phyloP scores from a whole-genome alignment of 805 yeast species.

The Lachancea cidri region DNA sequence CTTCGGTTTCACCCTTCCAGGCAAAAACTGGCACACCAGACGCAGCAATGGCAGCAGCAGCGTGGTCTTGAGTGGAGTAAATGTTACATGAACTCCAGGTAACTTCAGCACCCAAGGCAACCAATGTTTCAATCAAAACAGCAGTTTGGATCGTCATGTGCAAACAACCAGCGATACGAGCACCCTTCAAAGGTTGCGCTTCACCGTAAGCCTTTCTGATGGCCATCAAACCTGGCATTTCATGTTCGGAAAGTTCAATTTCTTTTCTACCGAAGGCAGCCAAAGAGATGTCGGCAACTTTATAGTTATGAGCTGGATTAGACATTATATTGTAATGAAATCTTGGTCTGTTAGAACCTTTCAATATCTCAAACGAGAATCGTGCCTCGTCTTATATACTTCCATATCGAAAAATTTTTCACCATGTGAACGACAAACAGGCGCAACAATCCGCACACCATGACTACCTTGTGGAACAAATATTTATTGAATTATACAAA shows the following conservation, averaged over 20 bases:
- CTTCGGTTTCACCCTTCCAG: conserved; percentile 99
- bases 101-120: conserved; percentile 98
- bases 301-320: conserved; percentile 68
- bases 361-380: background rate
- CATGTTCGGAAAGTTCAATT: conserved; percentile 97
- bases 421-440: conserved; percentile 7
- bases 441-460: background rate
- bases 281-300: conserved; percentile 95
- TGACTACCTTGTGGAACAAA: background rate
- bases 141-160: conserved; percentile 99
- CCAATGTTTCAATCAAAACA: conserved; percentile 94
- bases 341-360: background rate
- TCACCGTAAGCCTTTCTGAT: conserved; percentile 90
- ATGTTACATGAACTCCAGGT: conserved; percentile 99
- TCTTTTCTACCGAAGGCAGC: conserved; percentile 99
- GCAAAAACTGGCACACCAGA: conserved; percentile 99
- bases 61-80: conserved; percentile 99
- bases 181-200: conserved; percentile 94
- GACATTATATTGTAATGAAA: conserved; percentile 37
- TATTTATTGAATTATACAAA: background rate
- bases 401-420: conserved; percentile 5
- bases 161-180: conserved; percentile 97
- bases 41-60: conserved; percentile 99
- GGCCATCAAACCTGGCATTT: conserved; percentile 99
- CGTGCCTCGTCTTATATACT: background rate